Percentiles rank a stretch among this genome's conserved stretches.
Evolutionary conservation across 306 rosid genomes (phyloP).

Genomic region (Citrullus colocynthis): DNA sequence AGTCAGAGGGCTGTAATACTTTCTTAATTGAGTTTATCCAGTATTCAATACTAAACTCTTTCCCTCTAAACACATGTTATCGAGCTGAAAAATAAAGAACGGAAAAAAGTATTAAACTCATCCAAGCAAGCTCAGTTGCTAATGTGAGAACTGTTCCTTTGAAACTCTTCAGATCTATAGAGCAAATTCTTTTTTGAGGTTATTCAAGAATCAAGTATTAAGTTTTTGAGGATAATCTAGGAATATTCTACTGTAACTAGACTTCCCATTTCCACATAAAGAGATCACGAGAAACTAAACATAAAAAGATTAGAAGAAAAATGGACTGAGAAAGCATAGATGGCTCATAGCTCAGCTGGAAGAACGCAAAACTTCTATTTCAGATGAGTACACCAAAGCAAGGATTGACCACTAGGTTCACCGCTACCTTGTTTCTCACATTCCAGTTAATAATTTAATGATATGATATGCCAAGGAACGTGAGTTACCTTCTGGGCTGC

Average conservation of each 20-base stretch:
- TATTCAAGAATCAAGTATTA: not conserved
- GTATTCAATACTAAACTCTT: too few species aligned
- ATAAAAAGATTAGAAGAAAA: not conserved
- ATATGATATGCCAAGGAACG: conserved; percentile 5
- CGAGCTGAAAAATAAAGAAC: not conserved
- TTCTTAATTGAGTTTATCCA: too few species aligned
- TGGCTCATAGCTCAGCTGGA: not conserved
- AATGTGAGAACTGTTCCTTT: not conserved
- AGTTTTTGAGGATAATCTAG: not conserved
- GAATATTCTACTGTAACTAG: not conserved
- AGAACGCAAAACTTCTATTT: not conserved
- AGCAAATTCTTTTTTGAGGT: not conserved
- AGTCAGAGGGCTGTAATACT: too few species aligned
- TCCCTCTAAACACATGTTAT: too few species aligned
- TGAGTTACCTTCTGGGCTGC: conserved; percentile 63
- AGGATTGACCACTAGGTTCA: not conserved
- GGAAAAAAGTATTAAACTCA: not conserved
- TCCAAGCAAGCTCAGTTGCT: not conserved
- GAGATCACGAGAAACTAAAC: not conserved
- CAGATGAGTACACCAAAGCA: not conserved
- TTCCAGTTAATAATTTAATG: not conserved
- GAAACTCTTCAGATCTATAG: not conserved
- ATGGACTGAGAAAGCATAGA: not conserved
- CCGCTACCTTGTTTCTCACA: not conserved
- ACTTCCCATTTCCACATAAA: not conserved